Conservation (phyloP, 2,329 filamentous ascomycete genomes). For the Colletotrichum lentis region DNA sequence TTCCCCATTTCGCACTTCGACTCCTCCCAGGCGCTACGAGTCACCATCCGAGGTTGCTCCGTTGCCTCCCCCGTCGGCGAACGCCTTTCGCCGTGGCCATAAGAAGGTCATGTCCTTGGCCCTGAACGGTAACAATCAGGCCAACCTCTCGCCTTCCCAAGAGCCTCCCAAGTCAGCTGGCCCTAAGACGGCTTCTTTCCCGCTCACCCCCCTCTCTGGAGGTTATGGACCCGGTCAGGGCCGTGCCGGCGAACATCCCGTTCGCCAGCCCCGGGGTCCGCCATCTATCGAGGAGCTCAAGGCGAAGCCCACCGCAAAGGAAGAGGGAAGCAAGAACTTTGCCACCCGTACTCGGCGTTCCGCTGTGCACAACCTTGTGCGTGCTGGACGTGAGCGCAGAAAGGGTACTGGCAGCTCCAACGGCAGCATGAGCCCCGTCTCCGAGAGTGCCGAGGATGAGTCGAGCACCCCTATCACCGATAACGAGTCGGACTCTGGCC, state of each 20-base stretch:
- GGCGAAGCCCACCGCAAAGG: slow-evolving; percentile 87
- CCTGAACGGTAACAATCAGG: slow-evolving; percentile 58
- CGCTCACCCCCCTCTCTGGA: slow-evolving; percentile 80
- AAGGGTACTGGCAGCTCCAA: slow-evolving; percentile 74
- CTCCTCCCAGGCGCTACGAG: slow-evolving; percentile 71
- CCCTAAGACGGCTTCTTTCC: slow-evolving; percentile 82
- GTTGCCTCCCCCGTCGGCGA: slow-evolving; percentile 86
- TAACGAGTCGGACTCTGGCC: slow-evolving; percentile 76
- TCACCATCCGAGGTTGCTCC: slow-evolving; percentile 74
- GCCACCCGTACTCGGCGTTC: slow-evolving; percentile 89
- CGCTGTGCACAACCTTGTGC: slow-evolving; percentile 89
- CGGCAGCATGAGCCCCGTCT: slow-evolving; percentile 88
- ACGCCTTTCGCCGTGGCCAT: slow-evolving; percentile 91
- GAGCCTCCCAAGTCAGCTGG: slow-evolving; percentile 67
- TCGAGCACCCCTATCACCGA: slow-evolving; percentile 74
- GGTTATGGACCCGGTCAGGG: slow-evolving; percentile 92
- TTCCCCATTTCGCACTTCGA: slow-evolving; percentile 66
- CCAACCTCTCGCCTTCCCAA: slow-evolving; percentile 54
- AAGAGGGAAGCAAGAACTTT: slow-evolving; percentile 98
- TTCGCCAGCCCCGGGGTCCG: slow-evolving; percentile 91
- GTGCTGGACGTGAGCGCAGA: slow-evolving; percentile 87
- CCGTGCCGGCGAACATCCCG: slow-evolving; percentile 91
- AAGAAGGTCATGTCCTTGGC: slow-evolving; percentile 86
- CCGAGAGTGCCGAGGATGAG: slow-evolving; percentile 73
- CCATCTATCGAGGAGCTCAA: slow-evolving; percentile 91